Conservation (phyloP, 1,284 basidiomycete species). For the Dichomitus squalens region DNA sequence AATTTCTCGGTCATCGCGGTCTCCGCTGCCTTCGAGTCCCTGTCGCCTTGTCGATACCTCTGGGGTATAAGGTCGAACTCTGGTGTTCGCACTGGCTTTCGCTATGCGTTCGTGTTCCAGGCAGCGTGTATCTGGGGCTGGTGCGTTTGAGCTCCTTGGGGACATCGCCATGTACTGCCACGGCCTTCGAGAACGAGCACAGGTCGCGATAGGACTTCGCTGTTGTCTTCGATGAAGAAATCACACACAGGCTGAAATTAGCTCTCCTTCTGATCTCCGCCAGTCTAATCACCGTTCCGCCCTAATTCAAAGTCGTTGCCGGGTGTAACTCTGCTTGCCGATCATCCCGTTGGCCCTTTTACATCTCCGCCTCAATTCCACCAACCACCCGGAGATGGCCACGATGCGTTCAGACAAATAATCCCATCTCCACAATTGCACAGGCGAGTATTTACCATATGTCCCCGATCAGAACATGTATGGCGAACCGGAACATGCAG, state of each 20-base stretch:
- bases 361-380: slow-evolving; percentile 11
- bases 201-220: background rate
- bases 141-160: slow-evolving; percentile 11
- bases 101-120: too few species aligned
- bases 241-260: slow-evolving; percentile 1
- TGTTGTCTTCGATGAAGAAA: background rate
- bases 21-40: background rate
- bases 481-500: background rate
- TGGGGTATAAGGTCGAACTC: background rate
- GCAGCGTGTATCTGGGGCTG: background rate
- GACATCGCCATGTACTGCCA: slow-evolving; percentile 11
- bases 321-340: background rate
- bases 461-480: background rate
- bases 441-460: background rate
- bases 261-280: slow-evolving; percentile 13
- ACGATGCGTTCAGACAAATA: background rate
- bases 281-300: slow-evolving; percentile 6
- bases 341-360: background rate
- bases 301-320: background rate
- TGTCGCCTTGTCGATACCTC: background rate
- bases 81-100: background rate
- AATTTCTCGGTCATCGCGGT: slow-evolving; percentile 18
- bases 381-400: background rate
- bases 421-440: background rate
- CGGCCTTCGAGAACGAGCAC: slow-evolving; percentile 3